Evolutionary conservation across 257 asterid genomes (phyloP).

Genomic region (Penstemon barbatus): DNA sequence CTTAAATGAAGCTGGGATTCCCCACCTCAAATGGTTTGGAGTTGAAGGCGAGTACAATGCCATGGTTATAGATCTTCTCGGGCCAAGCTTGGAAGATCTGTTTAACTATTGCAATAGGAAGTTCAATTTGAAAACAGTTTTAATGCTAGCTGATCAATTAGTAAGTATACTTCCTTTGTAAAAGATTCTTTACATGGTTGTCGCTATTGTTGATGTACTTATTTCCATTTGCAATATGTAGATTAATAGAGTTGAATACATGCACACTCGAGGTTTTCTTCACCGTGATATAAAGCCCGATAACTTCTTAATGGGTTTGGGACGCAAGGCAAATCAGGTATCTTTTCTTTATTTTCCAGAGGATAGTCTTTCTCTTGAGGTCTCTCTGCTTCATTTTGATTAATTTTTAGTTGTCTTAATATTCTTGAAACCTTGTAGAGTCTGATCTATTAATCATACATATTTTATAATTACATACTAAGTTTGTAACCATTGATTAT

Average conservation of each 20-base stretch:
- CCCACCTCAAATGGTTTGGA: slow-evolving; percentile 86
- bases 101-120: slow-evolving; percentile 84
- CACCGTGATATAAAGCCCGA: slow-evolving; percentile 97
- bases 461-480: background rate
- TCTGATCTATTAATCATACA: background rate
- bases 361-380: background rate
- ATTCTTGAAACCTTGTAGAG: background rate
- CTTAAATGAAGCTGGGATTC: slow-evolving; percentile 70
- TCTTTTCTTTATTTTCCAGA: background rate
- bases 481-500: background rate
- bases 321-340: slow-evolving; percentile 95
- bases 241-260: slow-evolving; percentile 79
- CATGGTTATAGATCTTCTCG: slow-evolving; percentile 90
- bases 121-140: slow-evolving; percentile 73
- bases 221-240: slow-evolving; percentile 27
- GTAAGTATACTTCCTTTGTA: slow-evolving; percentile 44
- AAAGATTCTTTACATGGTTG: slow-evolving; percentile 2
- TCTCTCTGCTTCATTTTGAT: background rate
- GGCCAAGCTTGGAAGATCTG: slow-evolving; percentile 87
- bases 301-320: slow-evolving; percentile 90
- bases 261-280: slow-evolving; percentile 89
- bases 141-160: slow-evolving; percentile 88
- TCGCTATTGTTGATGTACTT: slow-evolving; percentile 15
- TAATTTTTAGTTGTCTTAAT: background rate
- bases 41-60: slow-evolving; percentile 86